Conservation (phyloP, 352 stramenopile genomes). For the Ophiocytium majus region DNA sequence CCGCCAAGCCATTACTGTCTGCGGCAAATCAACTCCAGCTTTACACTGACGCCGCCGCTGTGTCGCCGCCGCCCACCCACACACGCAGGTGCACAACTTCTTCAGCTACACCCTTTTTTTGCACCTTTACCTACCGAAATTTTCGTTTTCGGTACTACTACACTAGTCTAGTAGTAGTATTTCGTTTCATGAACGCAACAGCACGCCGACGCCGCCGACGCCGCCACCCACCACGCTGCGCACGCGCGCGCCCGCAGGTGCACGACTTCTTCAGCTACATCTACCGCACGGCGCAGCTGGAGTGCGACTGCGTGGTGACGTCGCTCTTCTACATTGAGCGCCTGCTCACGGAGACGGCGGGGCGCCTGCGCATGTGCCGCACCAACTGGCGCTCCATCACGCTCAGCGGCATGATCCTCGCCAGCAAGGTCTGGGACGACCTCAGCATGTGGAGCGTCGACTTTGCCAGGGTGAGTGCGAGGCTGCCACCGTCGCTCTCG, state of each 20-base stretch:
- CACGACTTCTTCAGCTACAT: slow-evolving; percentile 57
- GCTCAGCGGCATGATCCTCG: slow-evolving; percentile 56
- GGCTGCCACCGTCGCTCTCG: no score
- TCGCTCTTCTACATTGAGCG: slow-evolving; percentile 59
- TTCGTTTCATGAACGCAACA: no score
- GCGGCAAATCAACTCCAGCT: no score
- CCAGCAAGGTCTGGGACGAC: slow-evolving; percentile 61
- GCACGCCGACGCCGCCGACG: no score
- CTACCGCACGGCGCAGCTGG: slow-evolving; percentile 56
- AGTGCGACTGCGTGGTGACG: slow-evolving; percentile 59
- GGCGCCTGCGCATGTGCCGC: slow-evolving; percentile 36
- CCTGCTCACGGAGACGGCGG: slow-evolving; percentile 54
- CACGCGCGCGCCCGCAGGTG: slow-evolving; percentile 23
- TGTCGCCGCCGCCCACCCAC: background rate
- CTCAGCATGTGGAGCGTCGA: slow-evolving; percentile 55
- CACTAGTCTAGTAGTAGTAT: no score
- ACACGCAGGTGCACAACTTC: slow-evolving; percentile 44
- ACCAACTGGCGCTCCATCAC: slow-evolving; percentile 57
- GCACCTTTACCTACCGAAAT: no score
- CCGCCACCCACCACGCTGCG: background rate
- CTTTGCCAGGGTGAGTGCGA: slow-evolving; percentile 18
- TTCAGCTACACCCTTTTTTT: slow-evolving; percentile 57
- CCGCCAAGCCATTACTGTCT: no score
- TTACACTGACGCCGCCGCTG: no score
- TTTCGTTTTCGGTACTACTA: no score